Percentiles rank a stretch among this genome's conserved stretches.
Evolutionary conservation across 2,329 filamentous ascomycete species (phyloP).

Genomic region (Sporothrix schenckii): DNA sequence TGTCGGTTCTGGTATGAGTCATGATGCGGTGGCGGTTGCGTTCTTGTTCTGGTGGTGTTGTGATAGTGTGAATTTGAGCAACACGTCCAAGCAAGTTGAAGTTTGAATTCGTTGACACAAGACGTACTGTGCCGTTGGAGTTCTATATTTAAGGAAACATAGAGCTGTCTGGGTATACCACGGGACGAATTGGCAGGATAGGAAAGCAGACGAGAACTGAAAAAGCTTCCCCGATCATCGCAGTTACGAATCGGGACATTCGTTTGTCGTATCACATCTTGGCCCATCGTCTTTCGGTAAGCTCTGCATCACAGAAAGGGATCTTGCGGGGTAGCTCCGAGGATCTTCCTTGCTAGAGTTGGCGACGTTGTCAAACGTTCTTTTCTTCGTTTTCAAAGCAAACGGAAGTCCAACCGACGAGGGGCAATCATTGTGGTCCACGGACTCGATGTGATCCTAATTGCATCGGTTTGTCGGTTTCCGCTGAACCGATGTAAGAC

Average conservation of each 20-base stretch:
- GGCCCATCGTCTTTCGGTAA: neutral
- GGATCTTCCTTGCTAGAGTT: neutral
- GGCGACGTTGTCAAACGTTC: too few relatives aligned
- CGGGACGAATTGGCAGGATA: too few relatives aligned
- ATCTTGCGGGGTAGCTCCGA: slow-evolving; percentile 17
- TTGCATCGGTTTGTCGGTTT: slow-evolving; percentile 9
- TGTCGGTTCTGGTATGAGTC: neutral
- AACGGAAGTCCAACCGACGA: neutral
- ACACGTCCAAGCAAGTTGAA: too few relatives aligned
- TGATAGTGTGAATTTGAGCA: too few relatives aligned
- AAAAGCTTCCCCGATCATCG: neutral
- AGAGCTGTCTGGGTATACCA: too few relatives aligned
- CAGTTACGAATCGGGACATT: neutral
- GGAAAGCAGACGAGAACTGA: neutral
- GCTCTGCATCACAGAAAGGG: neutral
- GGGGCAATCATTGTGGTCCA: neutral
- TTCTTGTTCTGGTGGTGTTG: neutral
- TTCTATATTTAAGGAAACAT: neutral
- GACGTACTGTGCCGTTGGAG: too few relatives aligned
- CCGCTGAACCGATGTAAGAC: neutral
- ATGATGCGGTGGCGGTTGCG: neutral
- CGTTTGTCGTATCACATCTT: neutral
- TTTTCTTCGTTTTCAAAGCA: too few relatives aligned
- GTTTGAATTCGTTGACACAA: too few relatives aligned
- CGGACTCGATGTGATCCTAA: too few relatives aligned